phyloP scores from a whole-genome alignment of 345 rosid species.

The Aquilaria malaccensis region DNA sequence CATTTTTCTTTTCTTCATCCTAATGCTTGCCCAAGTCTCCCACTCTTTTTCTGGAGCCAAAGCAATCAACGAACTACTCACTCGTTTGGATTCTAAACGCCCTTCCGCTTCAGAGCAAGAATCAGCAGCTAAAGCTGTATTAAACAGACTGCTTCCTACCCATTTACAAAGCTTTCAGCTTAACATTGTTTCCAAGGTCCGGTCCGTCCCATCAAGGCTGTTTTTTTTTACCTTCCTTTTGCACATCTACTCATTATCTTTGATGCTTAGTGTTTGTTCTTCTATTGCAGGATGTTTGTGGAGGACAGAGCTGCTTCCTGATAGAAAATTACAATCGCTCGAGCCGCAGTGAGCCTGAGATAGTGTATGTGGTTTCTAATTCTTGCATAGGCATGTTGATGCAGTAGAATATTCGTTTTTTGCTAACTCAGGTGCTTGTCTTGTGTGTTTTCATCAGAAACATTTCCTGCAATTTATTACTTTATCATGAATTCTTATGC shows the following conservation, averaged over 20 bases:
- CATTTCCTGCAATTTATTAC: neutral
- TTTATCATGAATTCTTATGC: too few species aligned
- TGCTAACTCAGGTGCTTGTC: neutral
- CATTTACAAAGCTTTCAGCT: conserved; percentile 58
- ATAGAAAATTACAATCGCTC: conserved; percentile 36
- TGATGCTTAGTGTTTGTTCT: conserved; percentile 16
- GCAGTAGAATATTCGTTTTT: neutral
- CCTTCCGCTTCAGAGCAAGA: conserved; percentile 50
- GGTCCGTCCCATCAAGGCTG: conserved; percentile 26
- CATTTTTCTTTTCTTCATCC: conserved; percentile 12
- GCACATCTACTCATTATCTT: neutral
- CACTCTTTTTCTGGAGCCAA: conserved; percentile 19
- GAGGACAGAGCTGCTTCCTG: conserved; percentile 64
- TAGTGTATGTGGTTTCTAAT: conserved; percentile 42
- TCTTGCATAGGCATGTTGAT: conserved; percentile 9
- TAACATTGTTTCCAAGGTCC: conserved; percentile 66
- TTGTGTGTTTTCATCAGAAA: neutral
- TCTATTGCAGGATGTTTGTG: conserved; percentile 63
- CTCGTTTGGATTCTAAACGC: conserved; percentile 57
- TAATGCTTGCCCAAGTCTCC: conserved; percentile 11
- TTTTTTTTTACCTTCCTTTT: neutral
- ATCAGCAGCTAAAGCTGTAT: conserved; percentile 63
- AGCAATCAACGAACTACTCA: conserved; percentile 33
- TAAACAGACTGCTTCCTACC: conserved; percentile 66
- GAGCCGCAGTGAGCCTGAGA: conserved; percentile 46